phyloP scores from a whole-genome alignment of 208 protist genomes.

The Trypanosomatidae sp. region DNA sequence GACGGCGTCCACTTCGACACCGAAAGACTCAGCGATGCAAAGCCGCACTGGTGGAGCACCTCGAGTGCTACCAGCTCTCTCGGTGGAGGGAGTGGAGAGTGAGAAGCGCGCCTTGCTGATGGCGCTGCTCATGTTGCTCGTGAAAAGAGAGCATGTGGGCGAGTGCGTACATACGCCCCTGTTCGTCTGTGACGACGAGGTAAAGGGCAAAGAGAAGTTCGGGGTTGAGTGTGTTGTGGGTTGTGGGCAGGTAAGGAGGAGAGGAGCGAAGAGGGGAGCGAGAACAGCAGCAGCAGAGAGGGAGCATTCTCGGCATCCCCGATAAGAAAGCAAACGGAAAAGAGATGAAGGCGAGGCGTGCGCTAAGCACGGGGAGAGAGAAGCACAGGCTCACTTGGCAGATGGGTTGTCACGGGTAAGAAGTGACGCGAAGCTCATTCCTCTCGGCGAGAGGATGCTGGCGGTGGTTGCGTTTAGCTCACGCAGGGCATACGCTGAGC shows the following conservation, averaged over 20 bases:
- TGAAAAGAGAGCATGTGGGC: not conserved
- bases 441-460: not conserved
- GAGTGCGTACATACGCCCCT: not conserved
- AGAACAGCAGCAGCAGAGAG: not conserved
- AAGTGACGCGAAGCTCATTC: not conserved
- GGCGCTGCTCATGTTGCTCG: not conserved
- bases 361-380: not conserved
- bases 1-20: slow-evolving; percentile 7
- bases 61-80: slow-evolving; percentile 6
- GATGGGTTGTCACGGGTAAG: not conserved
- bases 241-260: not conserved
- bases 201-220: not conserved
- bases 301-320: not conserved
- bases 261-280: not conserved
- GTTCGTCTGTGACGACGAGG: not conserved
- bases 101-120: not conserved
- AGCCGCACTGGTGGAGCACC: slow-evolving; percentile 14
- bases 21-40: slow-evolving; percentile 9
- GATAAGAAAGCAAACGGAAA: not conserved
- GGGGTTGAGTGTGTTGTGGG: not conserved
- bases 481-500: not conserved
- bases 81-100: not conserved
- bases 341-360: not conserved
- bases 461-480: not conserved
- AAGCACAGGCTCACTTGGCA: not conserved